Evolutionary conservation across 495 filamentous ascomycete species (phyloP).

Genomic region (Neurospora sp.): DNA sequence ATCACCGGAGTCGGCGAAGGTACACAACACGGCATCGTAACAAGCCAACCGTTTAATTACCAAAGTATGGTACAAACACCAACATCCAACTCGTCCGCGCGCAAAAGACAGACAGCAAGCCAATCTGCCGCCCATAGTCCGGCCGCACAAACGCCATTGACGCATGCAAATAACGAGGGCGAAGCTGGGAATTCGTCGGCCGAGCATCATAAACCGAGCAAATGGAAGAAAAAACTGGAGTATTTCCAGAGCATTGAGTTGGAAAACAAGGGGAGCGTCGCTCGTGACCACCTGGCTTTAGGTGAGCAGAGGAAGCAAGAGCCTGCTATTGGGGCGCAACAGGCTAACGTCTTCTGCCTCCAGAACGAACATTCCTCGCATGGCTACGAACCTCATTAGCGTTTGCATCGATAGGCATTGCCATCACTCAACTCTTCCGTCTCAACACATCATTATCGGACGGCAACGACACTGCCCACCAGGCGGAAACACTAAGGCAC

Average conservation of each 20-base stretch:
- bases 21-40: slow-evolving; percentile 20
- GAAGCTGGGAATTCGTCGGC: slow-evolving; percentile 1
- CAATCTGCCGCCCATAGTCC: slow-evolving; percentile 2
- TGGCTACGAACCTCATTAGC: slow-evolving; percentile 94
- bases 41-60: slow-evolving; percentile 26
- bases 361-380: slow-evolving; percentile 93
- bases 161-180: background rate
- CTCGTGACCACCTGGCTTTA: slow-evolving; percentile 86
- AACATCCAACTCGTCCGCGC: slow-evolving; percentile 3
- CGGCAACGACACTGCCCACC: slow-evolving; percentile 7
- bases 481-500: slow-evolving; percentile 46
- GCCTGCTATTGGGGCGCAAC: background rate
- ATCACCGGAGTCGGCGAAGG: slow-evolving; percentile 1
- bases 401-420: slow-evolving; percentile 93
- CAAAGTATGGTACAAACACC: slow-evolving; percentile 19
- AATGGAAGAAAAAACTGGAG: slow-evolving; percentile 37
- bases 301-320: slow-evolving; percentile 42
- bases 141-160: background rate
- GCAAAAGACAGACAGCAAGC: slow-evolving; percentile 9
- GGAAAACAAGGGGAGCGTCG: slow-evolving; percentile 94
- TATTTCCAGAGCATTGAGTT: slow-evolving; percentile 79
- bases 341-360: slow-evolving; percentile 8
- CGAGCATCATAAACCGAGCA: slow-evolving; percentile 11
- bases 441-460: slow-evolving; percentile 60
- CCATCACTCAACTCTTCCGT: slow-evolving; percentile 91